A percentile compares a stretch with the other conserved stretches of the same genome.
Conservation (phyloP, 495 filamentous ascomycete species). For the Daldinia loculata region DNA sequence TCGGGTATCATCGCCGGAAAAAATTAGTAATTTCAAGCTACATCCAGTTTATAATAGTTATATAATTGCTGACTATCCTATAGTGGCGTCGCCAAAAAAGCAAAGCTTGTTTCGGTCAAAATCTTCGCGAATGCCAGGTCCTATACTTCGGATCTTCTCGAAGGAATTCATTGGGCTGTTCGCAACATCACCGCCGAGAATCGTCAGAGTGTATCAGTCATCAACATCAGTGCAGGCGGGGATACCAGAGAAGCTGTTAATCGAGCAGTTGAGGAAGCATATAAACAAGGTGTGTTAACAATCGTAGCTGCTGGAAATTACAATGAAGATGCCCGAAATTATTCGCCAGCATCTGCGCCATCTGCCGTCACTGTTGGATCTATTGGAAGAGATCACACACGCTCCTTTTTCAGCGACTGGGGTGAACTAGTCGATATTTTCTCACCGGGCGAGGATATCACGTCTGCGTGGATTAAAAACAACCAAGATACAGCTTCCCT, state of each 20-base stretch:
- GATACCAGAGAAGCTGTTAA: conserved; percentile 58
- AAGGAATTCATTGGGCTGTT: conserved; percentile 64
- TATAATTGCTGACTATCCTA: conserved; percentile 9
- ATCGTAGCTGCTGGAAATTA: conserved; percentile 64
- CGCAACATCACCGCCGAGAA: conserved; percentile 53
- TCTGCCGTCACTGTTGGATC: conserved; percentile 68
- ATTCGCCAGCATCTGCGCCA: conserved; percentile 63
- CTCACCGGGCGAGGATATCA: conserved; percentile 63
- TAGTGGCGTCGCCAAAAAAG: conserved; percentile 68
- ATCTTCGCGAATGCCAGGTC: conserved; percentile 56
- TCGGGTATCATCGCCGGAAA: conserved; percentile 66
- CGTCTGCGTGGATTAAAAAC: conserved; percentile 59
- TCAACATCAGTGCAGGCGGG: conserved; percentile 60
- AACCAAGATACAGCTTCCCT: conserved; percentile 44
- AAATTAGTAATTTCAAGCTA: conserved; percentile 27
- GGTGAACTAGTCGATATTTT: conserved; percentile 66
- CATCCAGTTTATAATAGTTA: neutral
- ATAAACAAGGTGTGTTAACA: conserved; percentile 56
- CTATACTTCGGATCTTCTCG: conserved; percentile 60
- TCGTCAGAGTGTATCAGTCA: conserved; percentile 50
- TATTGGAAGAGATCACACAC: conserved; percentile 51
- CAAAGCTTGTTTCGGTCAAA: conserved; percentile 69
- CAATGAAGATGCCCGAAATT: conserved; percentile 45
- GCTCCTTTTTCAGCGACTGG: conserved; percentile 68
- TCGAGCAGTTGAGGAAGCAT: conserved; percentile 55